Evolutionary conservation across 1,139 yeast genomes (phyloP), one percentile per base, ranked within the genome.

Genomic region (Suhomyces guaymorum): DNA sequence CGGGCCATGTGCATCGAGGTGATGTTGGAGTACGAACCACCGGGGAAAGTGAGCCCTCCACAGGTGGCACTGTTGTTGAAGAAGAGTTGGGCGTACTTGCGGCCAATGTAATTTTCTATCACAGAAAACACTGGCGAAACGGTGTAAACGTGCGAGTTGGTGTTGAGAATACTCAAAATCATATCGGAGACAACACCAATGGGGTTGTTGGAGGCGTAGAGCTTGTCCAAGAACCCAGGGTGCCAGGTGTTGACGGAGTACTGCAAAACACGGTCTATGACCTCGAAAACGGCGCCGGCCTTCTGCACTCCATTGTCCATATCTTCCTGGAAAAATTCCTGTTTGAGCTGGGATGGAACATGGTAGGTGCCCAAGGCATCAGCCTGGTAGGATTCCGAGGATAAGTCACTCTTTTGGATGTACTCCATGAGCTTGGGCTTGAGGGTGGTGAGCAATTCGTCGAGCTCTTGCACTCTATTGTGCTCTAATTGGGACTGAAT

Each of bases 211-310:
- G 88, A 78, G 0, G 95, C 95, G 51, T 86, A 87, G 40, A 87
- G 65, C 57, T 87, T 87, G 57, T 87, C 96, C 63, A 87, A 61
- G 50, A 87, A 87, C 2, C 95, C 95, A 0, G 86, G 83, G 51
- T 82, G 84, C 95, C 95, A 87, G 0, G 95, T 87, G 39, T 82
- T 85, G 25, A 85, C 89, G 0, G 94, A 82, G 51, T 81, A 75
- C 32, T 75, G 61, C 42, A 87, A 61, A 2, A 87, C 77, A 29
- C 68, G 61, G 46, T 83, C 83, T 34, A 84, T 71, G 10, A 75
- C 67, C 3, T 56, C 55, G 28, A 74, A 57, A 3, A 48, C 33
- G 18, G 34, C 30, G 8, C 22, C 42, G 12, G 24, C 15, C 7
- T 28, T 35, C 18, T 34, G 33, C 18, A 38, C 37, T 12, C 43